Base-by-base conservation (phyloP, 1,139 yeast species). In the Debaryomyces coudertii region DNA sequence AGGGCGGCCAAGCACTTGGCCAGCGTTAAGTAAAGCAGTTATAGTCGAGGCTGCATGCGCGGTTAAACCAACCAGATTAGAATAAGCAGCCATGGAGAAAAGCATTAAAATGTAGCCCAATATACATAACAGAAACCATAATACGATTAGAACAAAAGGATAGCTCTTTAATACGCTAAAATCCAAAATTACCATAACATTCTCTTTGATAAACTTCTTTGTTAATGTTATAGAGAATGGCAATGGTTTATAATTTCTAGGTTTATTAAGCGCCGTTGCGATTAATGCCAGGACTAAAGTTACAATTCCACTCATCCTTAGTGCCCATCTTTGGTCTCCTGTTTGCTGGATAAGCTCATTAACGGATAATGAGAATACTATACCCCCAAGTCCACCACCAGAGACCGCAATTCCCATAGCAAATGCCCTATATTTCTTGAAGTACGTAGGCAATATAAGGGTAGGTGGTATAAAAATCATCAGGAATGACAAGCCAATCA, bases 351-450 rank as follows among this genome's bases (percentile, higher is more conserved):
- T 69, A 20, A 83, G 58, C 23, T 69, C 68, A 53, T 80, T 76
- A 27, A 79, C 64, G 16, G 76, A 71, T 37, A 81, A 63, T 2
- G 83, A 72, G 54, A 79, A 81, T 0, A 79, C 65, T 30, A 83
- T 69, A 28, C 88, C 90, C 11, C 89, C 90, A 8, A 79, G 51
- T 7, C 90, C 90, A 8, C 85, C 71, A 3, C 90, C 90, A n/a
- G 77, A 57, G 30, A 82, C 82, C n/a, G 77, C 66, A 14, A 83
- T 60, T 0, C 88, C 89, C 68, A 79, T 73, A 0, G 87, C 85
- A 5, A 79, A 60, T 12, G 86, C 81, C 51, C 80, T 66, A 38
- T 68, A 71, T 39, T 76, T 79, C 33, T 74, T 66, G 56, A 83
- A 83, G 87, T 88, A 83, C 18, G 82, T 80, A 0, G 89, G 87